A percentile compares a stretch with the other conserved stretches of the same genome.
phyloP scores from a whole-genome alignment of 2,329 filamentous ascomycete species.

The Bipolaris oryzae region DNA sequence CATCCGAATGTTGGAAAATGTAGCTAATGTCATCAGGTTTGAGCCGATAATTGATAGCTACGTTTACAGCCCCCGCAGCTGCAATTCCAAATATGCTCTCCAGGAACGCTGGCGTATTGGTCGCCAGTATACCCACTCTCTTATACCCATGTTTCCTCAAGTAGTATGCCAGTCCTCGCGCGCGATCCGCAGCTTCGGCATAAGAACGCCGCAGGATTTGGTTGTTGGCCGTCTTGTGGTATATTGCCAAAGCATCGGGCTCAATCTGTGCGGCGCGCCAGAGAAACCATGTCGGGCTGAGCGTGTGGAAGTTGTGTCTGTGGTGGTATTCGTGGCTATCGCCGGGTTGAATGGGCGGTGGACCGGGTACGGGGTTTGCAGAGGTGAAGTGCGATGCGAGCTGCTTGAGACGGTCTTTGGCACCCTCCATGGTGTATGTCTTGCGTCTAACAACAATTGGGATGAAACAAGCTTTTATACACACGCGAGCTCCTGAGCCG shows the following conservation, averaged over 20 bases:
- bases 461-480: slow-evolving; percentile 4
- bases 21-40: slow-evolving; percentile 87
- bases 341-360: slow-evolving; percentile 46
- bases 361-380: slow-evolving; percentile 35
- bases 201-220: slow-evolving; percentile 78
- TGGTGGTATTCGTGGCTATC: slow-evolving; percentile 52
- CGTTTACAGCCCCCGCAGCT: slow-evolving; percentile 78
- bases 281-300: slow-evolving; percentile 87
- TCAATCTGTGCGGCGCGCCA: slow-evolving; percentile 87
- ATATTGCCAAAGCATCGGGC: slow-evolving; percentile 78
- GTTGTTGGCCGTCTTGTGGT: slow-evolving; percentile 81
- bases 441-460: neutral
- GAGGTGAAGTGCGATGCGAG: slow-evolving; percentile 48
- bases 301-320: slow-evolving; percentile 70
- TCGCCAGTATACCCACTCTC: slow-evolving; percentile 82
- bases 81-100: slow-evolving; percentile 88
- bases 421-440: slow-evolving; percentile 16
- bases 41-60: slow-evolving; percentile 74
- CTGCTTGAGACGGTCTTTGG: slow-evolving; percentile 42
- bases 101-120: slow-evolving; percentile 94
- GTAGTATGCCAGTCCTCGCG: slow-evolving; percentile 86
- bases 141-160: slow-evolving; percentile 74
- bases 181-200: slow-evolving; percentile 80
- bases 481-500: slow-evolving; percentile 3
- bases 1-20: slow-evolving; percentile 86